A percentile compares a stretch with the other conserved stretches of the same genome.
phyloP scores from a whole-genome alignment of 805 yeast genomes.

The Wickerhamiella brachini region DNA sequence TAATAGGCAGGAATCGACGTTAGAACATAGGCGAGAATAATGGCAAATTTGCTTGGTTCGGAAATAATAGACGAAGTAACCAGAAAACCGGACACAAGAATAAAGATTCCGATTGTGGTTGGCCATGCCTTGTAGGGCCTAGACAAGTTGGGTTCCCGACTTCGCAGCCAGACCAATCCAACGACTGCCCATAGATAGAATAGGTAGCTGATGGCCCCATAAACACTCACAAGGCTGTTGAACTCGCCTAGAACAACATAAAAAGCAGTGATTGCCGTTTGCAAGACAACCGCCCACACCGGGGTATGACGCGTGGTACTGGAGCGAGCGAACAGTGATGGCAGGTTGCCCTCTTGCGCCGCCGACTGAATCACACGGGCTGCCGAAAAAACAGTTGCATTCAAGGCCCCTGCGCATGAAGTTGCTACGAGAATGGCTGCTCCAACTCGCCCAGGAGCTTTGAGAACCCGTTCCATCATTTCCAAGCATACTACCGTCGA shows the following conservation, averaged over 20 bases:
- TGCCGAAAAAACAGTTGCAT: slow-evolving; percentile 27
- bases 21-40: not conserved
- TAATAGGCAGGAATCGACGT: not conserved
- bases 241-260: slow-evolving; percentile 28
- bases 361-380: slow-evolving; percentile 26
- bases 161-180: slow-evolving; percentile 26
- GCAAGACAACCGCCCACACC: slow-evolving; percentile 23
- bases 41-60: not conserved
- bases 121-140: slow-evolving; percentile 28
- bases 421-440: slow-evolving; percentile 25
- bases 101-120: slow-evolving; percentile 22
- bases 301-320: slow-evolving; percentile 22
- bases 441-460: slow-evolving; percentile 19
- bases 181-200: slow-evolving; percentile 26
- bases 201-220: slow-evolving; percentile 25
- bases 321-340: slow-evolving; percentile 19
- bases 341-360: slow-evolving; percentile 25
- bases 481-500: slow-evolving; percentile 27
- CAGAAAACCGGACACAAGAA: not conserved
- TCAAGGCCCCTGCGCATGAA: slow-evolving; percentile 30
- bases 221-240: slow-evolving; percentile 24
- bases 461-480: slow-evolving; percentile 22
- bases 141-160: slow-evolving; percentile 23
- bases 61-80: not conserved
- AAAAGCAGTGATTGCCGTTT: slow-evolving; percentile 20